Evolutionary conservation across 495 filamentous ascomycete genomes (phyloP).

Genomic region (Penicillium cinerascens): DNA sequence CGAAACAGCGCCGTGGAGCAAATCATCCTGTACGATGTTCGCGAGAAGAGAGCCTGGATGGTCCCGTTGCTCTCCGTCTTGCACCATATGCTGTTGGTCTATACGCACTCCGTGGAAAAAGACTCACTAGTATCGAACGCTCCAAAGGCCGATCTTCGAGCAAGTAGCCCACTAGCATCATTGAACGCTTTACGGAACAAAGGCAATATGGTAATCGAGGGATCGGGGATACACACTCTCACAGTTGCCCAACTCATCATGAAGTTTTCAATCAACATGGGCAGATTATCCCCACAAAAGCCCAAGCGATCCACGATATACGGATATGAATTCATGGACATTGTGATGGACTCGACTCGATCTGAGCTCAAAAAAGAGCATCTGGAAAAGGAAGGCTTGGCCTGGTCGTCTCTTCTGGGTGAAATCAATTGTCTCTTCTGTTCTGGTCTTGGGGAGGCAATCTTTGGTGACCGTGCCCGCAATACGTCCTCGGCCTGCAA

Average conservation of each 20-base stretch:
- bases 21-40: slow-evolving; percentile 10
- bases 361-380: neutral
- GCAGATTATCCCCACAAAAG: neutral
- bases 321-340: slow-evolving; percentile 15
- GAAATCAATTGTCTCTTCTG: slow-evolving; percentile 6
- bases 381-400: slow-evolving; percentile 1
- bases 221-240: neutral
- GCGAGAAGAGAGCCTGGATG: slow-evolving; percentile 9
- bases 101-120: neutral
- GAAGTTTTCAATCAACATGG: slow-evolving; percentile 5
- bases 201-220: neutral
- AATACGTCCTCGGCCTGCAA: slow-evolving; percentile 3
- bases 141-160: neutral
- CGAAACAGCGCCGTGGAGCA: neutral
- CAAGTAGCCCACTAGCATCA: neutral
- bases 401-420: neutral
- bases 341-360: slow-evolving; percentile 4
- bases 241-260: slow-evolving; percentile 5
- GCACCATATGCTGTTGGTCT: slow-evolving; percentile 14
- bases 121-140: neutral
- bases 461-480: neutral
- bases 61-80: slow-evolving; percentile 7
- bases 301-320: slow-evolving; percentile 2
- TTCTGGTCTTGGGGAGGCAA: neutral
- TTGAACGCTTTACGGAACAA: neutral